These are phyloP conservation scores for Cercis canadensis DNA, from an alignment of 306 rosid species.

Conservation along the genomic window DNA sequence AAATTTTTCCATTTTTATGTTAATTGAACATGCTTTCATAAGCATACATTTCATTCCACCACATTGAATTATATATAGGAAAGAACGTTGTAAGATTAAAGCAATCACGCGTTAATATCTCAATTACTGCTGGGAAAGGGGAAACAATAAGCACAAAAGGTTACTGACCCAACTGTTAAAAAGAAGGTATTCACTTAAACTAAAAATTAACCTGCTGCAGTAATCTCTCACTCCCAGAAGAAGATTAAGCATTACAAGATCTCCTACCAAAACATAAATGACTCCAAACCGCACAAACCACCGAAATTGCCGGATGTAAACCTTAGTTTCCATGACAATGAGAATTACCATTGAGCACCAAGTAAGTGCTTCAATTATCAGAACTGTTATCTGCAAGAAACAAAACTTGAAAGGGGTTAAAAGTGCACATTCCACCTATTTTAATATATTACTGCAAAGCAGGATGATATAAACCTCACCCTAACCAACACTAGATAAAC, in stretches of 20 bases:
- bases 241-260: constrained; percentile 73
- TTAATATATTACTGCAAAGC: not conserved
- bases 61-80: too few relatives aligned
- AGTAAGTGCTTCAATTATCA: constrained; percentile 61
- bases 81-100: too few relatives aligned
- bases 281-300: constrained; percentile 84
- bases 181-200: constrained; percentile 7
- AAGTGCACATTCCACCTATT: constrained; percentile 9
- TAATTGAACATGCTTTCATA: too few relatives aligned
- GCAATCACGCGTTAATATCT: too few relatives aligned
- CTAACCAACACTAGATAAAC: not conserved
- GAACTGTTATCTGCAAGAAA: constrained; percentile 49
- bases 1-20: too few relatives aligned
- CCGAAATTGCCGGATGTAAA: constrained; percentile 71
- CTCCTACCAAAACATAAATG: constrained; percentile 74
- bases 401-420: not conserved
- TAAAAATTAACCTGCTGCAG: constrained; percentile 60
- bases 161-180: too few relatives aligned
- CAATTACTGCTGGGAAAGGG: too few relatives aligned
- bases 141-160: too few relatives aligned
- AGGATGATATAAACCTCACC: constrained; percentile 7
- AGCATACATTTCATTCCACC: too few relatives aligned
- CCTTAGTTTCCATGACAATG: constrained; percentile 65
- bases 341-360: constrained; percentile 73
- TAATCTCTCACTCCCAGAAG: constrained; percentile 60